Evolutionary conservation across 306 rosid genomes (phyloP).

Genomic region (Quercus suber): DNA sequence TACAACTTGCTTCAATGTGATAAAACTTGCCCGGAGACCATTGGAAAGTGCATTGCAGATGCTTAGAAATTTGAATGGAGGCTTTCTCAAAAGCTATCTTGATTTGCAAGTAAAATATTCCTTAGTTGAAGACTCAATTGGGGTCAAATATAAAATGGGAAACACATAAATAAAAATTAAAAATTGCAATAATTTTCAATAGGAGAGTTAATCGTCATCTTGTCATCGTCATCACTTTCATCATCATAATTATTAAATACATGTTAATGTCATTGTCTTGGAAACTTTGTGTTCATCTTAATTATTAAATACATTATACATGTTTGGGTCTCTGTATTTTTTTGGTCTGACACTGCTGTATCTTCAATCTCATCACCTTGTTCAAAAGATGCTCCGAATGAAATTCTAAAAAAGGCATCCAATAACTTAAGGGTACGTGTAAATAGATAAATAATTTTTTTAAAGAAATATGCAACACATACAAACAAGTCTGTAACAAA

Average conservation of each 20-base stretch:
- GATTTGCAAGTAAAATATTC: background rate
- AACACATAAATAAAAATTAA: background rate
- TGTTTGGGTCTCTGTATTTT: background rate
- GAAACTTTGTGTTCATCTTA: background rate
- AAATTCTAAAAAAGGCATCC: too few relatives aligned
- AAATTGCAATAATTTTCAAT: background rate
- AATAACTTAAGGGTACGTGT: too few relatives aligned
- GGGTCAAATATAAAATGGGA: background rate
- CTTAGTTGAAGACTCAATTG: background rate
- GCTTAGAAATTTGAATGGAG: constrained; percentile 1
- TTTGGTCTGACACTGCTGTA: background rate
- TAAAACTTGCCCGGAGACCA: constrained; percentile 1
- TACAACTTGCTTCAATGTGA: constrained; percentile 20
- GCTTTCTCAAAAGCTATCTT: background rate
- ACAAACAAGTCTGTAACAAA: too few relatives aligned
- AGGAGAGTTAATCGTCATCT: background rate
- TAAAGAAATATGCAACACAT: too few relatives aligned
- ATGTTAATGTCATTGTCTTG: background rate
- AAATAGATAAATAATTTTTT: too few relatives aligned
- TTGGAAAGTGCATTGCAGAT: constrained; percentile 17
- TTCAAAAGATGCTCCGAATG: background rate
- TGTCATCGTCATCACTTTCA: background rate
- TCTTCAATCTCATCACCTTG: background rate
- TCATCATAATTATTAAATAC: background rate
- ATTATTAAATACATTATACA: background rate